phyloP scores from a whole-genome alignment of 164 flowering plant genomes.

The Magnolia sinica region DNA sequence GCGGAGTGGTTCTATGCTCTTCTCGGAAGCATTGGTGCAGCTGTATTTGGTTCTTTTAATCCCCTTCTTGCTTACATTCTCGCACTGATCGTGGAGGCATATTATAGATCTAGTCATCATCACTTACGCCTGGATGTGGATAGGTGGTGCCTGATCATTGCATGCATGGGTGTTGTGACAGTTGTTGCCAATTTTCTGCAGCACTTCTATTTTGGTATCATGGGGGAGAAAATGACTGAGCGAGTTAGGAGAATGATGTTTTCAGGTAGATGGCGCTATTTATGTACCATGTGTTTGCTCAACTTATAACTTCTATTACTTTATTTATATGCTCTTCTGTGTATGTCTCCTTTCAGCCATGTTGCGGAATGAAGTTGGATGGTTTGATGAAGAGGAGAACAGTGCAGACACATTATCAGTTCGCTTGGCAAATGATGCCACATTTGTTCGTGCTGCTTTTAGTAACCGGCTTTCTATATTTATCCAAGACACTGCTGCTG shows the following conservation, averaged over 20 bases:
- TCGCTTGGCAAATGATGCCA: constrained; percentile 99
- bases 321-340: background rate
- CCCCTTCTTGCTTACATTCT: constrained; percentile 95
- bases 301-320: background rate
- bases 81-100: constrained; percentile 62
- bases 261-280: constrained; percentile 50
- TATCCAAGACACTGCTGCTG: constrained; percentile 89
- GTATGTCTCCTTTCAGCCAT: constrained; percentile 52
- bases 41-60: constrained; percentile 93
- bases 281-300: background rate
- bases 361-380: constrained; percentile 93
- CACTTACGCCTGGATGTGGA: constrained; percentile 57
- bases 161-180: constrained; percentile 92
- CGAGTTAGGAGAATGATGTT: constrained; percentile 98
- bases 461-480: constrained; percentile 94
- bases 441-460: constrained; percentile 97
- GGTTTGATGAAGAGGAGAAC: constrained; percentile 98
- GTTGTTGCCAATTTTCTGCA: constrained; percentile 93
- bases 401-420: constrained; percentile 90
- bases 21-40: constrained; percentile 92
- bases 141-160: constrained; percentile 89
- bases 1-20: constrained; percentile 99
- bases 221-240: constrained; percentile 99
- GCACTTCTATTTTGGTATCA: constrained; percentile 96
- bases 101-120: constrained; percentile 52